Evolutionary conservation across 768 basidiomycete genomes (phyloP).

Genomic region (Kwoniella botswanensis): DNA sequence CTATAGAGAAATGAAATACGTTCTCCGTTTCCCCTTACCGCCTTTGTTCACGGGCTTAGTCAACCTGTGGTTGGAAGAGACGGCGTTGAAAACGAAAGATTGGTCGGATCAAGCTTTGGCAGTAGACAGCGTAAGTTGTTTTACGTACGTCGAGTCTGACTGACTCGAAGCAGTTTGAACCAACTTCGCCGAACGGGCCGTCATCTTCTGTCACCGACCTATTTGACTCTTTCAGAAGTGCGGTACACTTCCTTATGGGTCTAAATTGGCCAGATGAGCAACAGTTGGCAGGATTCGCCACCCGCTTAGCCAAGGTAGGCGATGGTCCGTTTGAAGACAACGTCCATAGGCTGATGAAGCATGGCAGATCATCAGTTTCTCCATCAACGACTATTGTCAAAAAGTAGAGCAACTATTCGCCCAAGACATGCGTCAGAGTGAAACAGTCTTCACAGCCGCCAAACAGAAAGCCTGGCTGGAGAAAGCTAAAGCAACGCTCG

Average conservation of each 20-base stretch:
- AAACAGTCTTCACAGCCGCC: slow-evolving; percentile 69
- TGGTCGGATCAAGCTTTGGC: slow-evolving; percentile 93
- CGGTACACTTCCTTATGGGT: slow-evolving; percentile 83
- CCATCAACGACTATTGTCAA: slow-evolving; percentile 88
- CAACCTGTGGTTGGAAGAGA: slow-evolving; percentile 83
- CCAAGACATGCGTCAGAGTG: slow-evolving; percentile 83
- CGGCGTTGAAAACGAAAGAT: slow-evolving; percentile 83
- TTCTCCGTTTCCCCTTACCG: slow-evolving; percentile 70
- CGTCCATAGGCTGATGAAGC: background rate
- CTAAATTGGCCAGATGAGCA: slow-evolving; percentile 91
- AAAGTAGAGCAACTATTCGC: slow-evolving; percentile 87
- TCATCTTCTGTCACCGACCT: slow-evolving; percentile 98
- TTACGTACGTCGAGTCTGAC: too few relatives aligned
- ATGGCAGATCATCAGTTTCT: slow-evolving; percentile 81
- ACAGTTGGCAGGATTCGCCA: slow-evolving; percentile 87
- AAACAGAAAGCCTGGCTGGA: slow-evolving; percentile 68
- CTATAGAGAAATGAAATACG: background rate
- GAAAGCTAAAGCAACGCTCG: slow-evolving; percentile 62
- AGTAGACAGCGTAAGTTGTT: slow-evolving; percentile 71
- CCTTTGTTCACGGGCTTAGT: slow-evolving; percentile 87
- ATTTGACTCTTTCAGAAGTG: slow-evolving; percentile 90
- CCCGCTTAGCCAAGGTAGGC: slow-evolving; percentile 79
- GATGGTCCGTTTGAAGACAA: background rate
- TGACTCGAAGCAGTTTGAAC: slow-evolving; percentile 62
- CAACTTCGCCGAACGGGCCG: slow-evolving; percentile 75